Base-by-base conservation (phyloP, 768 basidiomycete species). In the Amanita rubescens region DNA sequence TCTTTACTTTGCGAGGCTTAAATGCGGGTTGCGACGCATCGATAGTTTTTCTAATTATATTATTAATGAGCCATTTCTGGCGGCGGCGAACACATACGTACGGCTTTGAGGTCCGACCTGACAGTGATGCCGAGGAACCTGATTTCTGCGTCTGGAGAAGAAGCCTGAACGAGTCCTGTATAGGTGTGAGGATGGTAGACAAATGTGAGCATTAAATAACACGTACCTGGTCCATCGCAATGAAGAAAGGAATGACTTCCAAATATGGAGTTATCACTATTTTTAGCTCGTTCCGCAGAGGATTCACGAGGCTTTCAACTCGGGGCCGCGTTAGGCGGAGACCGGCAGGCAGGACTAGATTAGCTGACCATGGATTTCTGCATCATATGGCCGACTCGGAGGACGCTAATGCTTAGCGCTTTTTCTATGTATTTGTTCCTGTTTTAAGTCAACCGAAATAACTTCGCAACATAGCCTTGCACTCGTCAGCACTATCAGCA, bases 1-100 rank as follows among this genome's bases (percentile, higher is more conserved):
- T 84, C 70, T 84, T 89, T 37, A 91, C 73, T 60, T 85, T 90
- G 47, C 91, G 77, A 10, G 91, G 91, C 61, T 90, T 90, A 67
- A 94, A 93, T 0, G 79, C 75, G 17, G 87, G 80, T 55, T 83
- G 71, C 1, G 79, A 75, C 11, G 79, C 63, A 51, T 75, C 71
- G 19, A 76, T 64, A 3, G 71, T 66, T 63, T 80, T 81, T 53
- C 79, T 80, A 61, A 59, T 62, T 45, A 32, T 32, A 14, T 19
- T 43, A 9, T 43, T 12, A 33, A 33, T 42, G 9, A 10, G 4
- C 25, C n/a, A 30, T 15, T 50, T 39, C 12, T 15, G 11, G 11
- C 3, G 8, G 4, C 34, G 12, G 38, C 14, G 25, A 11, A 34
- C 5, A 58, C 56, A 61, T 62, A 65, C 68, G 49, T 52, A 72